Percentiles rank a stretch among this genome's conserved stretches.
Evolutionary conservation across 345 rosid species (phyloP).

Genomic region (Geranium brycei): DNA sequence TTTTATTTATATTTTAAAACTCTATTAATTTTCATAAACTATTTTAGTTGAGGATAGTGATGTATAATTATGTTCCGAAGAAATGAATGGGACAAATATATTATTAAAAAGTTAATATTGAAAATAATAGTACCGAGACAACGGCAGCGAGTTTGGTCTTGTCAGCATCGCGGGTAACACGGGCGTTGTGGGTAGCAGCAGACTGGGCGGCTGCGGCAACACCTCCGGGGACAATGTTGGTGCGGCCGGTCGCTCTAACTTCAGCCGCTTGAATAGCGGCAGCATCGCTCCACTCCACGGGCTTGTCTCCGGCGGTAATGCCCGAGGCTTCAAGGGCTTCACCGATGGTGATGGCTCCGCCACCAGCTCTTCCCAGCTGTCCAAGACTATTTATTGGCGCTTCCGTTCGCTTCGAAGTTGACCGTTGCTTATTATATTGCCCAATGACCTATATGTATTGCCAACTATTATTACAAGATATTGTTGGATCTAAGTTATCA

Average conservation of each 20-base stretch:
- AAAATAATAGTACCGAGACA: slow-evolving; percentile 29
- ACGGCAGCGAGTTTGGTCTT: slow-evolving; percentile 54
- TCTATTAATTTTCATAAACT: no score
- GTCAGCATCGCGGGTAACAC: slow-evolving; percentile 21
- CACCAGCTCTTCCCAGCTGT: not conserved
- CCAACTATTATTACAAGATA: not conserved
- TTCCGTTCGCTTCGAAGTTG: slow-evolving; percentile 1
- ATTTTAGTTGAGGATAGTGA: no score
- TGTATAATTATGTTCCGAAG: no score
- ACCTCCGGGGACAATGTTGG: slow-evolving; percentile 42
- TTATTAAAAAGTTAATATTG: no score
- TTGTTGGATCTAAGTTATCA: no score
- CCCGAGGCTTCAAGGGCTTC: slow-evolving; percentile 65
- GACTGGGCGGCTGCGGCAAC: slow-evolving; percentile 62
- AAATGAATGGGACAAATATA: no score
- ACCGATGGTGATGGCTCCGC: slow-evolving; percentile 35
- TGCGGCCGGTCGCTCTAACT: slow-evolving; percentile 59
- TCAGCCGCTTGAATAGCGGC: slow-evolving; percentile 74
- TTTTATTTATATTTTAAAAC: no score
- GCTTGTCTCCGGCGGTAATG: slow-evolving; percentile 52
- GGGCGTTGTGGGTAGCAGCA: slow-evolving; percentile 55
- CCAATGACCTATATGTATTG: slow-evolving; percentile 12
- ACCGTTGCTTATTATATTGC: slow-evolving; percentile 6
- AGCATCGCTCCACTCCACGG: slow-evolving; percentile 71
- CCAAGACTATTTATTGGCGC: not conserved